Evolutionary conservation across 495 filamentous ascomycete genomes (phyloP), one percentile per base, ranked within the genome.

Genomic region (Neurospora discreta): DNA sequence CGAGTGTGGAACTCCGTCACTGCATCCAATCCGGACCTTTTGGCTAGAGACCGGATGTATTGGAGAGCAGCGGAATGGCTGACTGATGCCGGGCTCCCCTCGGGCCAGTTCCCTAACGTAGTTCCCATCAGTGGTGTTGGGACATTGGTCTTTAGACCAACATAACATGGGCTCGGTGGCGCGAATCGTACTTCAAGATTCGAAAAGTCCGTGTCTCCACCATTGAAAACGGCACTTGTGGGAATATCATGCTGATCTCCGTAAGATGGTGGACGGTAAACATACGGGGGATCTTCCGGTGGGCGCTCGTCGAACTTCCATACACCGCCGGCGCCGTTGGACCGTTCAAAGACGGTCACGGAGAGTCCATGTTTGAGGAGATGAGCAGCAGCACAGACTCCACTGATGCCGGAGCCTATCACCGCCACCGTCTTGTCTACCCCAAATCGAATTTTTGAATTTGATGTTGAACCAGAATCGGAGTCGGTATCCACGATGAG

Each of bases 371-470:
- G 82, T 38, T 79, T 83, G 41, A 87, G 83, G 41, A 93, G 81
- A 78, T 92, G 88, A 8, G 84, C 88, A 20, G 89, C 88, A 13
- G 88, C 82, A 4, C 85, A 84, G 36, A 93, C 85, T 10, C 91
- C 90, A 70, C 88, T 90, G 46, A 92, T 88, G 10, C 91, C 90
- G 38, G 89, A 90, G 3, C 91, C 91, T 71, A 93, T 89, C 18
- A 93, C 85, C 13, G 89, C 91, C 1, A 91, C 87, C 13, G 70
- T 75, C 40, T 30, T 68, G 68, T 69, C 71, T 6, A 70, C 58
- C 11, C 73, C 76, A 30, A 79, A 79, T 20, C 36, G 68, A 8
- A 44, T 7, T 18, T 73, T 26, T 33, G 23, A 3, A 65, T 16
- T 16, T 36, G 52, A 3, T 18, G 30, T 16, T 15, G 16, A 33